Evolutionary conservation across 306 rosid species (phyloP).

Genomic region (Acmispon strigosus): DNA sequence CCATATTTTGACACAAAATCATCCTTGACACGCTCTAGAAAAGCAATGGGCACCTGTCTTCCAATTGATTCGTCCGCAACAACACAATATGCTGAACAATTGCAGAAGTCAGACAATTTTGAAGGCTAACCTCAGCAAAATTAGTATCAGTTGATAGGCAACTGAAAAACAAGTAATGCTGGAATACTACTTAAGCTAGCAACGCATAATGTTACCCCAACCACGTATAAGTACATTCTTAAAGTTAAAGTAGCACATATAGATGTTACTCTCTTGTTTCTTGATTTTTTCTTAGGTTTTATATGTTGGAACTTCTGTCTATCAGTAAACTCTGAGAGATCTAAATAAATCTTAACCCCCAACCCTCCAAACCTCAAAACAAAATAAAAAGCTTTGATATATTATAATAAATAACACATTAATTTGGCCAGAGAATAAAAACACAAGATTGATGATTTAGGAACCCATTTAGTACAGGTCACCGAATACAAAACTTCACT

Average conservation of each 20-base stretch:
- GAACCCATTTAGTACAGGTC: not conserved
- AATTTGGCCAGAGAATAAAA: not conserved
- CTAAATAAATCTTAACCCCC: not conserved
- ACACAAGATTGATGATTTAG: not conserved
- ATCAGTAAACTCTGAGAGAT: not conserved
- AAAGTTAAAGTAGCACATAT: not conserved
- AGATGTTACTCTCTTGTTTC: not conserved
- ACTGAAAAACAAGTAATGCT: not conserved
- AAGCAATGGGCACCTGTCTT: constrained; percentile 90
- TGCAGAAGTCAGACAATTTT: constrained; percentile 15
- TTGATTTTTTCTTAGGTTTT: not conserved
- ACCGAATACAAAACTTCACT: not conserved
- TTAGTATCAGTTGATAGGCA: not conserved
- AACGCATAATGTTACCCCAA: not conserved
- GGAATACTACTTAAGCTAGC: not conserved
- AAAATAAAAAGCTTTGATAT: not conserved
- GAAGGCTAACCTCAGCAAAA: not conserved
- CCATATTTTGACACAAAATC: constrained; percentile 75
- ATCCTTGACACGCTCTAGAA: constrained; percentile 87
- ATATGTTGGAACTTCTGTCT: not conserved
- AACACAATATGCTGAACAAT: constrained; percentile 72
- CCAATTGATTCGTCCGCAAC: constrained; percentile 91
- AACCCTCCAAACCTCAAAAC: not conserved
- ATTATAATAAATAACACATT: not conserved
- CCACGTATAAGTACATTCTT: not conserved